Conservation (phyloP, 1,284 basidiomycete genomes). For the Fistulina hepatica region DNA sequence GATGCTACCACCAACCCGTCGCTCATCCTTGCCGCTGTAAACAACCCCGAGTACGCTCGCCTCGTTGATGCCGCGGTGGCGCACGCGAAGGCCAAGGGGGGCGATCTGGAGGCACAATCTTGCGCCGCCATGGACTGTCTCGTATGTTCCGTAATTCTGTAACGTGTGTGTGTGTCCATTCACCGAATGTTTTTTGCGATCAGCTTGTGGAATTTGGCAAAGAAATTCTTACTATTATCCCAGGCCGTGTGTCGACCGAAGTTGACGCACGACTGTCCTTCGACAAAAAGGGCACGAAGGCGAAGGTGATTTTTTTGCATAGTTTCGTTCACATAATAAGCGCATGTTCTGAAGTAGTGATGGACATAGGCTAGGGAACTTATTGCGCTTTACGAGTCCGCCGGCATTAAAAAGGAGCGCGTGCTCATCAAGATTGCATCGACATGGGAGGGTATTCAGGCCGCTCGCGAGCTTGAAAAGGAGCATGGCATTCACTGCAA, state of each 20-base stretch:
- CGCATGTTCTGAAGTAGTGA: constrained; percentile 8
- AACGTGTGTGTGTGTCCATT: neutral
- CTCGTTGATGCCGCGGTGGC: constrained; percentile 79
- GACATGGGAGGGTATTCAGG: constrained; percentile 99
- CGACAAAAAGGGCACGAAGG: constrained; percentile 87
- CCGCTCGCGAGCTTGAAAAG: constrained; percentile 89
- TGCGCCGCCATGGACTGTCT: constrained; percentile 82
- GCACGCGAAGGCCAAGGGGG: constrained; percentile 76
- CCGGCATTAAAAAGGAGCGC: constrained; percentile 88
- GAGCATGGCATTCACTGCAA: constrained; percentile 97
- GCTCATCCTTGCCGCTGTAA: constrained; percentile 85
- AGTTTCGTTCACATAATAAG: too few relatives aligned
- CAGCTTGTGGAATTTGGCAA: constrained; percentile 95
- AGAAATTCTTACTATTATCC: constrained; percentile 92
- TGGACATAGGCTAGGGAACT: constrained; percentile 71
- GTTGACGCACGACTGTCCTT: constrained; percentile 97
- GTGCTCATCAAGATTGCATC: constrained; percentile 98
- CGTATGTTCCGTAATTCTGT: constrained; percentile 31
- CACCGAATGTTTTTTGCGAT: constrained; percentile 7
- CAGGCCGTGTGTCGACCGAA: constrained; percentile 98
- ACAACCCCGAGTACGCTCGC: constrained; percentile 77
- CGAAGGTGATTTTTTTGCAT: constrained; percentile 44
- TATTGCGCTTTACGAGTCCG: constrained; percentile 85
- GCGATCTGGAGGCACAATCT: constrained; percentile 59
- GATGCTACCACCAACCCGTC: constrained; percentile 95